These are phyloP conservation scores for Colletotrichum ledebouriae DNA, from an alignment of 2,329 filamentous ascomycete species.

Conservation along the genomic window DNA sequence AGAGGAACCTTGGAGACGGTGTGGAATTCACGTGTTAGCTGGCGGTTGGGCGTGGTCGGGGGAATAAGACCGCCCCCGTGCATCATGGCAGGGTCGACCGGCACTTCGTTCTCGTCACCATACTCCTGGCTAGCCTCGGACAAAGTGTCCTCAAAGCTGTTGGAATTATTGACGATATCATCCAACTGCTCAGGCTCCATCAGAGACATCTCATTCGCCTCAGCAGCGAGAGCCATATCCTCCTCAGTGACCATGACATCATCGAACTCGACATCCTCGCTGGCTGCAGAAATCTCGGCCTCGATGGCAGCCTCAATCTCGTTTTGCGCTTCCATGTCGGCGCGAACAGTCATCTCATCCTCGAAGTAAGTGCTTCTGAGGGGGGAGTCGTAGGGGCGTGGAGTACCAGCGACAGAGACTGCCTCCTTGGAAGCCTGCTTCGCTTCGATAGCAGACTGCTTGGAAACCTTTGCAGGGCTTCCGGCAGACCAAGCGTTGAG, in stretches of 20 bases:
- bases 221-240: slow-evolving; percentile 68
- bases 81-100: slow-evolving; percentile 64
- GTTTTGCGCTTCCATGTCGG: slow-evolving; percentile 50
- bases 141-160: slow-evolving; percentile 59
- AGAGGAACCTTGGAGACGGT: slow-evolving; percentile 84
- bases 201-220: slow-evolving; percentile 72
- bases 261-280: slow-evolving; percentile 55
- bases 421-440: background rate
- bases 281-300: slow-evolving; percentile 47
- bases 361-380: slow-evolving; percentile 69
- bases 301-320: slow-evolving; percentile 53
- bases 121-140: slow-evolving; percentile 77
- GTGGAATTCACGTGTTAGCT: slow-evolving; percentile 69
- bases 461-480: slow-evolving; percentile 62
- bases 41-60: slow-evolving; percentile 70
- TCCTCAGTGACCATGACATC: slow-evolving; percentile 65
- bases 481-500: slow-evolving; percentile 73
- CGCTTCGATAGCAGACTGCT: slow-evolving; percentile 8
- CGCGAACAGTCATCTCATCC: slow-evolving; percentile 68
- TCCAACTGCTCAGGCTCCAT: slow-evolving; percentile 60
- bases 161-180: slow-evolving; percentile 48
- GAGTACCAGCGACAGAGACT: slow-evolving; percentile 35
- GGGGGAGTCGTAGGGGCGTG: slow-evolving; percentile 53
- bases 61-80: slow-evolving; percentile 48
- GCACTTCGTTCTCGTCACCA: slow-evolving; percentile 74